phyloP scores from a whole-genome alignment of 176 grass and related monocot genomes.

The Chloris gayana region DNA sequence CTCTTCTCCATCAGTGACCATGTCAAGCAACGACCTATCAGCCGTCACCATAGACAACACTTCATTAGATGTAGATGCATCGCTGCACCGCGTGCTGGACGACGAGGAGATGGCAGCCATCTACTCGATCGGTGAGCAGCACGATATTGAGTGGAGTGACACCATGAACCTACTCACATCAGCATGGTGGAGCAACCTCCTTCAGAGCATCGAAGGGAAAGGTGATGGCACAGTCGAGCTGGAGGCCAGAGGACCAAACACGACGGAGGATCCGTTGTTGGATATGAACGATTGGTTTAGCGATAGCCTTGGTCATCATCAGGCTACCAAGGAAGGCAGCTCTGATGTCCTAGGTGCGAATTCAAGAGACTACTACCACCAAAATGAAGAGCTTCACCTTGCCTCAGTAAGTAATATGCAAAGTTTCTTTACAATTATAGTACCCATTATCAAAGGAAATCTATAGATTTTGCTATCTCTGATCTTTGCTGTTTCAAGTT shows the following conservation, averaged over 20 bases:
- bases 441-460: neutral
- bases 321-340: constrained; percentile 5
- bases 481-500: neutral
- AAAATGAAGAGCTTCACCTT: constrained; percentile 49
- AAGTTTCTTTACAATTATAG: neutral
- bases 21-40: constrained; percentile 33
- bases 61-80: constrained; percentile 23
- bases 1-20: constrained; percentile 38
- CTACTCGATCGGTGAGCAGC: constrained; percentile 70
- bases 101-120: constrained; percentile 85
- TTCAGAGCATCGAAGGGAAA: constrained; percentile 64
- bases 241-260: constrained; percentile 8
- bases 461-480: neutral
- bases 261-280: neutral
- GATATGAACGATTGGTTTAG: constrained; percentile 12
- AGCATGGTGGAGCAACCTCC: constrained; percentile 87
- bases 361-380: constrained; percentile 40
- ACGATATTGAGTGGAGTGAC: constrained; percentile 93
- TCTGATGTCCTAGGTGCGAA: constrained; percentile 40
- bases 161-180: constrained; percentile 79
- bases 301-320: constrained; percentile 15
- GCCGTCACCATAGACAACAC: constrained; percentile 30
- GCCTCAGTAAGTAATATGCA: constrained; percentile 54
- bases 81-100: constrained; percentile 71
- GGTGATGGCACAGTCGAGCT: neutral